These are phyloP conservation scores for Lactarius hatsudake DNA, from an alignment of 768 basidiomycete genomes.

Conservation along the genomic window DNA sequence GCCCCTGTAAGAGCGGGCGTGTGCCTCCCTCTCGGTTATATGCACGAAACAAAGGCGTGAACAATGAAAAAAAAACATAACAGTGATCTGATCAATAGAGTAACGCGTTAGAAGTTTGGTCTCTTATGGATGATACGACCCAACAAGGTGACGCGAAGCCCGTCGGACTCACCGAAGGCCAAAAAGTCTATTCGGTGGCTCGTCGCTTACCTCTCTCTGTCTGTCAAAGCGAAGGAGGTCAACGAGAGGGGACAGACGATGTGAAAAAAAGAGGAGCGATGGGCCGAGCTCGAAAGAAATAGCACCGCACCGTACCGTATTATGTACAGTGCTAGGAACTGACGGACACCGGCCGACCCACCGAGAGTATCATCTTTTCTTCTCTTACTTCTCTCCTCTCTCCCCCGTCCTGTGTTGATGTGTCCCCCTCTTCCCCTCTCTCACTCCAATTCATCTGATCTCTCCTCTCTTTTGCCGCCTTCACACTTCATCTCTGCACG, in stretches of 20 bases:
- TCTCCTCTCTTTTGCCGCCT: constrained; percentile 25
- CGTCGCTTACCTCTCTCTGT: background rate
- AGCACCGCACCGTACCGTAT: constrained; percentile 4
- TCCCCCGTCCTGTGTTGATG: constrained; percentile 18
- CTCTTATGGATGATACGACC: constrained; percentile 4
- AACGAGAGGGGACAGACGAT: background rate
- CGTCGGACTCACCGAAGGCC: constrained; percentile 1
- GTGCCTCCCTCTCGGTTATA: background rate
- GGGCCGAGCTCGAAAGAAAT: background rate
- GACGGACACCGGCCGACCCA: constrained; percentile 1
- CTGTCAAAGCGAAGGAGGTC: background rate
- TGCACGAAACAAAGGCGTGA: background rate
- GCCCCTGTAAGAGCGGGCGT: constrained; percentile 9
- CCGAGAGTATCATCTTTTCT: background rate
- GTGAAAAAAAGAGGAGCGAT: constrained; percentile 1
- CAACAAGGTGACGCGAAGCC: constrained; percentile 11
- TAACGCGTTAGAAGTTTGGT: constrained; percentile 10
- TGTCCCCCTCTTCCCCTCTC: constrained; percentile 12
- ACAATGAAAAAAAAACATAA: background rate
- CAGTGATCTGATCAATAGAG: constrained; percentile 18
- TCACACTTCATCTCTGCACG: constrained; percentile 23
- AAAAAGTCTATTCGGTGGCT: constrained; percentile 28
- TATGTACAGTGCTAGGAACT: constrained; percentile 17
- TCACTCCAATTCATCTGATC: constrained; percentile 16
- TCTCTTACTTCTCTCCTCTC: background rate